phyloP scores from a whole-genome alignment of 345 rosid species.

The Aquilaria malaccensis region DNA sequence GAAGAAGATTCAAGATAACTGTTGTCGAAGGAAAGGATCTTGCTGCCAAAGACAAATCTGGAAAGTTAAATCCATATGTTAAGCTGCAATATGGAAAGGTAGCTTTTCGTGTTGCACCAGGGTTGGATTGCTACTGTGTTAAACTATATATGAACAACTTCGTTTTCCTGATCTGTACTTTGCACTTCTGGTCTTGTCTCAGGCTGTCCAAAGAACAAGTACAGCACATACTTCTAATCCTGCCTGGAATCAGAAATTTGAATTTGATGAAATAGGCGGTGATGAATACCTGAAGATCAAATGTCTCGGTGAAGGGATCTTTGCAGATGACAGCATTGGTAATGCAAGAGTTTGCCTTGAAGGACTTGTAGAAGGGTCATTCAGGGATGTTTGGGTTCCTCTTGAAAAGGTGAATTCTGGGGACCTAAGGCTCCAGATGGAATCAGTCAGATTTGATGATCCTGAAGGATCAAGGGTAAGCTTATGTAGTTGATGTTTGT shows the following conservation, averaged over 20 bases:
- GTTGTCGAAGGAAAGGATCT: constrained; percentile 70
- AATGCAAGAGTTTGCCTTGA: constrained; percentile 80
- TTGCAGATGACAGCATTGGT: constrained; percentile 81
- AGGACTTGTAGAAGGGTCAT: constrained; percentile 66
- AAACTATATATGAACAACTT: constrained; percentile 1
- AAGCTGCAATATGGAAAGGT: constrained; percentile 96
- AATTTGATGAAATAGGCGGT: constrained; percentile 78
- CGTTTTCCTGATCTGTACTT: constrained; percentile 4
- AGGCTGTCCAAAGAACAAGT: constrained; percentile 65
- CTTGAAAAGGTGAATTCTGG: constrained; percentile 90
- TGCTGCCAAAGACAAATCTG: constrained; percentile 44
- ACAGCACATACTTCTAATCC: constrained; percentile 42
- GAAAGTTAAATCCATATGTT: constrained; percentile 68
- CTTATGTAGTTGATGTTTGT: not conserved
- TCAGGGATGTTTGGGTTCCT: constrained; percentile 79
- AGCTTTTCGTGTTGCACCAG: constrained; percentile 1
- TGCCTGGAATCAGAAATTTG: constrained; percentile 71
- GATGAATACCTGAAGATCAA: constrained; percentile 77
- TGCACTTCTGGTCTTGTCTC: constrained; percentile 15
- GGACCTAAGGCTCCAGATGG: constrained; percentile 78
- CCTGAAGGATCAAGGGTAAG: constrained; percentile 56
- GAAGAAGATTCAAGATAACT: constrained; percentile 57
- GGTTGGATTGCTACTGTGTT: constrained; percentile 7
- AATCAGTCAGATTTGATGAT: constrained; percentile 50
- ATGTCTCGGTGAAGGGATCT: constrained; percentile 62